Base-by-base conservation (phyloP, 2,329 filamentous ascomycete genomes). In the Verticillium dahliae region DNA sequence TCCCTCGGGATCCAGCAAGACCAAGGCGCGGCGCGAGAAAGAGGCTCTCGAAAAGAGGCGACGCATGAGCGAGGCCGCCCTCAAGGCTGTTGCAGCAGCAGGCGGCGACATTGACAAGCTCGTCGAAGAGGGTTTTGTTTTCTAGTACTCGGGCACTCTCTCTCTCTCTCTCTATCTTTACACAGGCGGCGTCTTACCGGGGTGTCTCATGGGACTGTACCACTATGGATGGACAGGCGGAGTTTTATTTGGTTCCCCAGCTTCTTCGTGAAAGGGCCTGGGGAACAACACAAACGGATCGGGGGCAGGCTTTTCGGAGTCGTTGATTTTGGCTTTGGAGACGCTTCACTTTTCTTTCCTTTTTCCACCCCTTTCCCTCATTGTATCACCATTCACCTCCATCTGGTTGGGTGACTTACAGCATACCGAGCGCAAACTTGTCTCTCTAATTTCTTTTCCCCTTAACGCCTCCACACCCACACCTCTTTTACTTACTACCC, bases 1-100 rank as follows among this genome's bases (percentile, higher is more conserved):
- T 56, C 94, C 94, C 1, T 93, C 89, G 66, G 95, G 95, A 10
- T 92, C 88, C 67, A 90, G 86, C 67, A 98, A 98, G 83, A 98
- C 95, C 9, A 97, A 97, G 73, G 92, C 92, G n/a, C 80, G 92
- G 61, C 80, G 95, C 58, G 94, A 98, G 74, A 90, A 91, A 73
- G 94, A 97, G 77, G 91, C 91, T 1, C 81, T 84, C 60, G 94
- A 97, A 70, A 88, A 89, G 75, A 81, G 90, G 68, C 78, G 88
- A 67, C 82, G 84, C 71, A 71, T 93, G 61, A 88, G 84, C 69
- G 85, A 90, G 73, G 86, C 86, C 7, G 87, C 90, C 35, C 76
- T 89, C 65, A 85, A 85, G 73, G 89, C 88, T 9, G 85, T 92
- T 0, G 79, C 84, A 61, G 89, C 87, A 11, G 89, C 87, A 0